phyloP scores from a whole-genome alignment of 495 filamentous ascomycete genomes.

The Gamarada debralockiae region DNA sequence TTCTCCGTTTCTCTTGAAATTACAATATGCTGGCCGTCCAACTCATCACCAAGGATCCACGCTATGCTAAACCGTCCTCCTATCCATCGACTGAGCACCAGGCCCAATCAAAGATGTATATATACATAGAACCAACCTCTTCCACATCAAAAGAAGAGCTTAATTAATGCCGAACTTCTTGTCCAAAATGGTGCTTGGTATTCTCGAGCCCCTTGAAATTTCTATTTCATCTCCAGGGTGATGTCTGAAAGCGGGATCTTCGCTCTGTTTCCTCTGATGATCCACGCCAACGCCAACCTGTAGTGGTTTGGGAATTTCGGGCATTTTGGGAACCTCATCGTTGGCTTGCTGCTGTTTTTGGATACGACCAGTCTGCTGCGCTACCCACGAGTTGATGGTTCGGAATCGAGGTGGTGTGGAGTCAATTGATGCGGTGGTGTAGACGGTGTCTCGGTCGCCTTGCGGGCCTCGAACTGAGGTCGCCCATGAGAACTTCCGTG shows the following conservation, averaged over 20 bases:
- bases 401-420: constrained; percentile 47
- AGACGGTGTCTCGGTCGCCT: constrained; percentile 30
- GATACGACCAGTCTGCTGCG: constrained; percentile 41
- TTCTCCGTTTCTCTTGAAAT: neutral
- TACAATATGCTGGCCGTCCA: constrained; percentile 1
- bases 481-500: constrained; percentile 19
- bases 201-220: constrained; percentile 16
- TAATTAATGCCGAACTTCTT: constrained; percentile 15
- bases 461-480: constrained; percentile 4
- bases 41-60: constrained; percentile 9
- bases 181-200: constrained; percentile 24
- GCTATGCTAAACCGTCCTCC: constrained; percentile 13
- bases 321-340: constrained; percentile 16
- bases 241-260: constrained; percentile 19
- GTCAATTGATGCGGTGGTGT: constrained; percentile 38
- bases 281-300: constrained; percentile 1
- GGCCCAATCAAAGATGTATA: constrained; percentile 15
- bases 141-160: neutral
- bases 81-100: constrained; percentile 17
- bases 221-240: constrained; percentile 23
- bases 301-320: constrained; percentile 9
- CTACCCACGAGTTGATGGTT: constrained; percentile 56
- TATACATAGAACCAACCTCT: constrained; percentile 16
- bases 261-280: constrained; percentile 20
- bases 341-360: constrained; percentile 14